phyloP scores from a whole-genome alignment of 202 grass and related monocot genomes.

The Panicum hallii region DNA sequence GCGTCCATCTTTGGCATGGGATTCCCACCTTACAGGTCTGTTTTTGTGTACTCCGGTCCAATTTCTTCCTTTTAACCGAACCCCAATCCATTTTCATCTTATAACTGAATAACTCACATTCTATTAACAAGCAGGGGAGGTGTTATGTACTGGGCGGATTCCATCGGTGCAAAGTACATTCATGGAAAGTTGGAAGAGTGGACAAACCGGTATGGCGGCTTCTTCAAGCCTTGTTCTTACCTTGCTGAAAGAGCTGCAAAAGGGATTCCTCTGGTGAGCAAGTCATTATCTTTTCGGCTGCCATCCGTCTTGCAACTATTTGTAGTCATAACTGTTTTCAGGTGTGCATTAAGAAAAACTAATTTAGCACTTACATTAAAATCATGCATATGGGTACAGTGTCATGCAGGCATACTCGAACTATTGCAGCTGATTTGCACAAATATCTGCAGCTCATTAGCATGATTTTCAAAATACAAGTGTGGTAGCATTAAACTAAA shows the following conservation, averaged over 20 bases:
- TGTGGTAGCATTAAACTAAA: not conserved
- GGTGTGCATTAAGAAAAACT: not conserved
- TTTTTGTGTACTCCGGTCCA: constrained; percentile 15
- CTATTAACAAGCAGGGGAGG: constrained; percentile 67
- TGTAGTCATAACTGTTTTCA: not conserved
- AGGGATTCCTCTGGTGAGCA: constrained; percentile 80
- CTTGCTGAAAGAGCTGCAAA: constrained; percentile 77
- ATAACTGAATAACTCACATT: constrained; percentile 17
- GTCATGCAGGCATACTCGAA: not conserved
- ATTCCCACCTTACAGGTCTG: constrained; percentile 90
- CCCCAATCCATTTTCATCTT: not conserved
- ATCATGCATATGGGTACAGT: not conserved
- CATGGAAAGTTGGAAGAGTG: constrained; percentile 75
- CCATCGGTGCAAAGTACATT: constrained; percentile 80
- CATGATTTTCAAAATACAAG: not conserved
- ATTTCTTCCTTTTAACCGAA: not conserved
- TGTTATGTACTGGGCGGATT: constrained; percentile 88
- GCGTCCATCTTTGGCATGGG: constrained; percentile 94
- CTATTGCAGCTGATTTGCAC: not conserved
- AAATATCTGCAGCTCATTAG: not conserved
- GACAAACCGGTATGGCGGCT: constrained; percentile 71
- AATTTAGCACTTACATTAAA: constrained; percentile 1
- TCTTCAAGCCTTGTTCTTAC: constrained; percentile 89
- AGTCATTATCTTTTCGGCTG: constrained; percentile 20
- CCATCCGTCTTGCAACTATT: not conserved